Conservation (phyloP, 345 rosid species). For the Murraya paniculata region DNA sequence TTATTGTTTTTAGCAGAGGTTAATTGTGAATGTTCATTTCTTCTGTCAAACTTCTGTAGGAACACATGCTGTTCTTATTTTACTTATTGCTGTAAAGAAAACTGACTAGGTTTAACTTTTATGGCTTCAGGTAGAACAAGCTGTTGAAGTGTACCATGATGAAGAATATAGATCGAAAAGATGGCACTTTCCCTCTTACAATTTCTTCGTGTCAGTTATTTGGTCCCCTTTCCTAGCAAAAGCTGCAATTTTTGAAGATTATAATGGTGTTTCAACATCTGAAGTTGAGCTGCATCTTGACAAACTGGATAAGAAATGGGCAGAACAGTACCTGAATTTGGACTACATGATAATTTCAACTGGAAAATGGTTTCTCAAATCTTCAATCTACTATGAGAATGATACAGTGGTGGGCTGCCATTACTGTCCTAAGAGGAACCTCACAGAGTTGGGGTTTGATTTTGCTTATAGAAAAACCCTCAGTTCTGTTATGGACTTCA, state of each 20-base stretch:
- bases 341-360: slow-evolving; percentile 82
- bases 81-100: neutral
- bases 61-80: neutral
- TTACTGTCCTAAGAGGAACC: slow-evolving; percentile 58
- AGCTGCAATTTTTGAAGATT: slow-evolving; percentile 89
- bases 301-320: slow-evolving; percentile 76
- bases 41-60: neutral
- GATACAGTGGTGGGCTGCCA: slow-evolving; percentile 68
- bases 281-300: slow-evolving; percentile 76
- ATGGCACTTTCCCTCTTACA: slow-evolving; percentile 74
- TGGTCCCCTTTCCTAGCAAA: slow-evolving; percentile 93
- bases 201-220: slow-evolving; percentile 61
- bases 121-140: slow-evolving; percentile 62
- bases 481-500: slow-evolving; percentile 52
- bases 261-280: slow-evolving; percentile 76
- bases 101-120: neutral
- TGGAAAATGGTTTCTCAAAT: slow-evolving; percentile 95
- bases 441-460: slow-evolving; percentile 65
- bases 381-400: slow-evolving; percentile 82
- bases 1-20: neutral
- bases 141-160: slow-evolving; percentile 78
- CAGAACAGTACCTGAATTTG: slow-evolving; percentile 39
- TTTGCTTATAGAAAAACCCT: slow-evolving; percentile 72
- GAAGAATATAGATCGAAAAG: slow-evolving; percentile 66
- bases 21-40: neutral